Percentiles rank a stretch among this genome's conserved stretches.
These are phyloP conservation scores for Candida sojae DNA, from an alignment of 1,139 yeast species.

Conservation along the genomic window DNA sequence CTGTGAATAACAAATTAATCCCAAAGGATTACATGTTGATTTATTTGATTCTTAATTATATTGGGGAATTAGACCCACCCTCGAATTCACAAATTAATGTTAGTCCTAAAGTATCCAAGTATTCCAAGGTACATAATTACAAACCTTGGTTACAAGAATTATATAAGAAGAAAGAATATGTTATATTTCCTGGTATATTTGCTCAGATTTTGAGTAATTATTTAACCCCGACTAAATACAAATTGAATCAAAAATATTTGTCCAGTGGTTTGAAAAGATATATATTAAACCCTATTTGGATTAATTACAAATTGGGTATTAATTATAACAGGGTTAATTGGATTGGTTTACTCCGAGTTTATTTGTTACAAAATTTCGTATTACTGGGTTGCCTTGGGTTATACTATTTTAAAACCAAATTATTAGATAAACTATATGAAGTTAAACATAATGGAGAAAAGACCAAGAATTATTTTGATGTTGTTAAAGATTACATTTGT, in stretches of 20 bases:
- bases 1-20: conserved; percentile 25
- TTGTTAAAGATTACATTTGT: conserved; percentile 20
- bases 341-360: conserved; percentile 28
- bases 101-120: conserved; percentile 28
- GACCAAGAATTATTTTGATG: conserved; percentile 11
- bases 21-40: conserved; percentile 44
- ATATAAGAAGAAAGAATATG: conserved; percentile 35
- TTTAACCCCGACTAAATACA: conserved; percentile 42
- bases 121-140: conserved; percentile 29
- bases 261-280: conserved; percentile 33
- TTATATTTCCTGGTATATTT: conserved; percentile 38
- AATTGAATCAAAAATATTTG: conserved; percentile 39
- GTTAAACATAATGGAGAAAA: conserved; percentile 20
- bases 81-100: conserved; percentile 30
- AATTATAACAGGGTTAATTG: conserved; percentile 30
- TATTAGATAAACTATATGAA: conserved; percentile 31
- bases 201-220: conserved; percentile 46
- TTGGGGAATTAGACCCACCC: conserved; percentile 38
- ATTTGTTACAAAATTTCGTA: conserved; percentile 28
- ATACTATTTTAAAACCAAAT: conserved; percentile 24
- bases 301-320: conserved; percentile 35
- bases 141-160: conserved; percentile 18
- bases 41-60: conserved; percentile 36
- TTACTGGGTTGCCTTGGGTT: conserved; percentile 23
- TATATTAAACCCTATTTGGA: conserved; percentile 47